Evolutionary conservation across 768 basidiomycete species (phyloP).

Genomic region (Galerina sulciceps): DNA sequence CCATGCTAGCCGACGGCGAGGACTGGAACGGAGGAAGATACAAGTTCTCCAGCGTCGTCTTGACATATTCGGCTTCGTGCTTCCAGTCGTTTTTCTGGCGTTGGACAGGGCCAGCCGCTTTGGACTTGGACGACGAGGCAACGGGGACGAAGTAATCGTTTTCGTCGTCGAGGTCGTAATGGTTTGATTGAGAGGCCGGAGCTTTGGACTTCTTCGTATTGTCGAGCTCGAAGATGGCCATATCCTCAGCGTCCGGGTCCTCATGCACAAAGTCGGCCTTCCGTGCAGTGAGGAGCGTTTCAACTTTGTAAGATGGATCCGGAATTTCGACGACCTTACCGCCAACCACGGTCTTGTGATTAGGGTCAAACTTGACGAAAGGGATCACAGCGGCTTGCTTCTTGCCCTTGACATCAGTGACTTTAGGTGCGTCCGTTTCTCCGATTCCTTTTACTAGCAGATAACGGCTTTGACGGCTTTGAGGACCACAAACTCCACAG

Average conservation of each 20-base stretch:
- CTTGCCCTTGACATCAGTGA: slow-evolving; percentile 15
- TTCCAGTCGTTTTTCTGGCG: slow-evolving; percentile 53
- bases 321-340: slow-evolving; percentile 53
- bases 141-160: slow-evolving; percentile 30
- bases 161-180: slow-evolving; percentile 33
- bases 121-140: slow-evolving; percentile 19
- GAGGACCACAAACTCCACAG: background rate
- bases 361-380: slow-evolving; percentile 53
- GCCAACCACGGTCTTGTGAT: slow-evolving; percentile 44
- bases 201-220: slow-evolving; percentile 12
- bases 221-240: slow-evolving; percentile 42
- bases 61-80: slow-evolving; percentile 56
- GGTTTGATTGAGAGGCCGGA: slow-evolving; percentile 19
- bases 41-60: slow-evolving; percentile 43
- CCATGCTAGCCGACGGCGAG: slow-evolving; percentile 53
- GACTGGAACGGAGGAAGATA: slow-evolving; percentile 68
- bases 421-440: slow-evolving; percentile 11
- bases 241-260: slow-evolving; percentile 55
- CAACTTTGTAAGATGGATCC: slow-evolving; percentile 58
- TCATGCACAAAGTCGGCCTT: slow-evolving; percentile 44
- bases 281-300: slow-evolving; percentile 47
- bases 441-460: slow-evolving; percentile 52
- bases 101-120: slow-evolving; percentile 16
- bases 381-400: slow-evolving; percentile 30
- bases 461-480: slow-evolving; percentile 51